Base-by-base conservation (phyloP, 768 basidiomycete species). In the Mycena galericulata region DNA sequence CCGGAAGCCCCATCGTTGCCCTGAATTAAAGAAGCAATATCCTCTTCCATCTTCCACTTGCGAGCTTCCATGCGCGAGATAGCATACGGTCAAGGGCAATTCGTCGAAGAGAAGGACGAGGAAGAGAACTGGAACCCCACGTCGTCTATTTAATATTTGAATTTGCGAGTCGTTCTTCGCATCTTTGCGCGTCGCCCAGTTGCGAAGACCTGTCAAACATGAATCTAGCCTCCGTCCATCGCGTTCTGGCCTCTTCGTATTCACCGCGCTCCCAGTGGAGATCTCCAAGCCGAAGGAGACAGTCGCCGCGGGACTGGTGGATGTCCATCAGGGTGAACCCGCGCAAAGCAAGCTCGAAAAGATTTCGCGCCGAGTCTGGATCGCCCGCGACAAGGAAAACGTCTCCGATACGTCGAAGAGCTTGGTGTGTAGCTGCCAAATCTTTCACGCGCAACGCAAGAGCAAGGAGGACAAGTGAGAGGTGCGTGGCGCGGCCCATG, bases 121-220 rank as follows among this genome's bases (percentile, higher is more conserved):
- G 14, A 36, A n/a, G n/a, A 6, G 34, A 14, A 14, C 14, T 36
- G 34, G 14, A 36, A 36, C 14, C 14, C 34, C 34, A 36, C 34
- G 14, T 14, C 14, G 34, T 36, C 34, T 36, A 36, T 36, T 36
- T 6, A 36, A 14, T 36, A 36, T 36, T 36, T 36, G 14, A 14
- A 36, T 36, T 32, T 38, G 20, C 40, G 24, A 58, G n/a, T 32
- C 56, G 41, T 17, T 58, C 56, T 4, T 58, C 41, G n/a, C 56
- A 58, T n/a, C 30, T 32, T 14, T 17, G 56, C 1, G 30, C 55
- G 40, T 41, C 55, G 41, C 27, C 18, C 11, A 43, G 10, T 9
- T 58, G 56, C 12, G 56, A 58, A 58, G 56, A 58, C 41, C 56
- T 58, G 56, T 58, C 56, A 32, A 45, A 58, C n/a, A 57, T 10